phyloP scores from a whole-genome alignment of 2,329 filamentous ascomycete species.

The Pseudopyrenochaeta lycopersici region DNA sequence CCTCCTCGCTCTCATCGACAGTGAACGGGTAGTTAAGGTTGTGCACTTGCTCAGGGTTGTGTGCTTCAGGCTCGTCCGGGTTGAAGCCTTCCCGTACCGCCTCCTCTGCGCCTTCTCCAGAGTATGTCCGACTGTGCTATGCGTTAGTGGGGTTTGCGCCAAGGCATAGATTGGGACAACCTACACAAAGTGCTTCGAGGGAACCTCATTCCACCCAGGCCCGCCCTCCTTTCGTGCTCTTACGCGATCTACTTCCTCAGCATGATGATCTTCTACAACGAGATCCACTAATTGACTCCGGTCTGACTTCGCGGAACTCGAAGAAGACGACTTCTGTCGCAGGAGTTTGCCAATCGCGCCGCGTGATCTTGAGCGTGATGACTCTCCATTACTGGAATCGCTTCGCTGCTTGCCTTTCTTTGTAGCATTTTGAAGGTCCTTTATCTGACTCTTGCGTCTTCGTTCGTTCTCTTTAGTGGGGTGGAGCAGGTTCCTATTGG shows the following conservation, averaged over 20 bases:
- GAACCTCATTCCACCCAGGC: constrained; percentile 66
- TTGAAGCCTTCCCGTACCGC: constrained; percentile 65
- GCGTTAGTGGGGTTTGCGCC: constrained; percentile 10
- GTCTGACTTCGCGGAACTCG: constrained; percentile 62
- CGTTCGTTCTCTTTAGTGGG: constrained; percentile 60
- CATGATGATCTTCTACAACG: constrained; percentile 70
- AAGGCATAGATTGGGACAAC: constrained; percentile 24
- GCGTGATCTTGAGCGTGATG: constrained; percentile 43
- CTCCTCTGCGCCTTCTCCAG: constrained; percentile 57
- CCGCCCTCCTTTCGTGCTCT: constrained; percentile 70
- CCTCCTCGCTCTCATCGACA: constrained; percentile 49
- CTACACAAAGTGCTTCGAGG: constrained; percentile 65
- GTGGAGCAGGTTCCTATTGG: constrained; percentile 64
- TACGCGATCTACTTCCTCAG: constrained; percentile 69
- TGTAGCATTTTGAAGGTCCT: constrained; percentile 52
- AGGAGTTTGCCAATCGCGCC: constrained; percentile 50
- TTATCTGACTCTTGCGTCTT: constrained; percentile 58
- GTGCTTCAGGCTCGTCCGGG: constrained; percentile 55
- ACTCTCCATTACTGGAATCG: constrained; percentile 46
- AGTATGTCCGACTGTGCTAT: constrained; percentile 55
- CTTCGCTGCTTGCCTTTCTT: constrained; percentile 56
- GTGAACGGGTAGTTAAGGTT: constrained; percentile 56
- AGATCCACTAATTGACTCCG: constrained; percentile 72
- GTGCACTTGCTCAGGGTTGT: constrained; percentile 55
- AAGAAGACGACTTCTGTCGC: constrained; percentile 57